phyloP scores from a whole-genome alignment of 257 asterid genomes.

The Lavandula angustifolia region DNA sequence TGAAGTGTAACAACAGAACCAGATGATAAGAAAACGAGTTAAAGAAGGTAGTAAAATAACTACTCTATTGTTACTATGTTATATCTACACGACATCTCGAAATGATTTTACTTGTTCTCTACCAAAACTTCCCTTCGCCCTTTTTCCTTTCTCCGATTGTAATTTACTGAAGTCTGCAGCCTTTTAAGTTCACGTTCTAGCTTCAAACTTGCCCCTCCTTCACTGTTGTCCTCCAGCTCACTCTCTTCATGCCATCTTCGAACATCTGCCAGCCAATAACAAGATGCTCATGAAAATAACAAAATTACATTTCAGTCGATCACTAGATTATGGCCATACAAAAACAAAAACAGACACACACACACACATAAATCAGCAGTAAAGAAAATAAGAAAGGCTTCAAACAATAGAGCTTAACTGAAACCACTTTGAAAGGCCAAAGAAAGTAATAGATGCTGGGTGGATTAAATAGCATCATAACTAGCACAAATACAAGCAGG shows the following conservation, averaged over 20 bases:
- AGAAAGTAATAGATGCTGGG: slow-evolving; percentile 5
- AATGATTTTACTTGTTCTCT: background rate
- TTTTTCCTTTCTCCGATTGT: slow-evolving; percentile 31
- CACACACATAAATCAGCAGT: slow-evolving; percentile 17
- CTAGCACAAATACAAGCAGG: background rate
- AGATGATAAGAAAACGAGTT: background rate
- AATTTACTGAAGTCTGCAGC: slow-evolving; percentile 37
- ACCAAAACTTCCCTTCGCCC: slow-evolving; percentile 23
- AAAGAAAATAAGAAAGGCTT: slow-evolving; percentile 6
- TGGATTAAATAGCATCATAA: slow-evolving; percentile 1
- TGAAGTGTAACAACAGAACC: background rate
- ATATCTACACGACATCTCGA: slow-evolving; percentile 14
- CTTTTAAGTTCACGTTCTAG: slow-evolving; percentile 41
- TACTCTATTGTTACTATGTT: slow-evolving; percentile 8
- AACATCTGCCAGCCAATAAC: slow-evolving; percentile 34
- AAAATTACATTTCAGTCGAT: slow-evolving; percentile 17
- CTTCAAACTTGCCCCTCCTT: slow-evolving; percentile 33
- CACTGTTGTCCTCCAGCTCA: slow-evolving; percentile 29
- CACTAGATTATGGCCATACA: slow-evolving; percentile 1
- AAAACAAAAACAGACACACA: slow-evolving; percentile 19
- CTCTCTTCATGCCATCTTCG: slow-evolving; percentile 28
- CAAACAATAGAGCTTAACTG: slow-evolving; percentile 6
- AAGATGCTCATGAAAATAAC: slow-evolving; percentile 32
- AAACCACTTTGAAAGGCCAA: slow-evolving; percentile 14
- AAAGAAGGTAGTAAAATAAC: background rate